Evolutionary conservation across 768 basidiomycete species (phyloP).

Genomic region (Rhizopogon vesiculosus): DNA sequence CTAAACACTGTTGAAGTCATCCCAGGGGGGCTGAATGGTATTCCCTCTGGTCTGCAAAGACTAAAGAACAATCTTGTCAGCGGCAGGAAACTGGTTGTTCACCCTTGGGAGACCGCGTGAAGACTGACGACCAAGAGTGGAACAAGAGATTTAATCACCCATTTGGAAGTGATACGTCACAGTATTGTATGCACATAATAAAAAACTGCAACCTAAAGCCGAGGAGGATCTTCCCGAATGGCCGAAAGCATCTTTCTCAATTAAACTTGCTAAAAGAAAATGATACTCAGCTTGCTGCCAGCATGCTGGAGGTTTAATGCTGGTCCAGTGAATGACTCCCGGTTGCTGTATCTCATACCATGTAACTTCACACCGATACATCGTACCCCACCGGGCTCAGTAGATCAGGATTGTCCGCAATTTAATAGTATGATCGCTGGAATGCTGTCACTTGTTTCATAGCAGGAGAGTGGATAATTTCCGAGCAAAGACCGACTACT

Average conservation of each 20-base stretch:
- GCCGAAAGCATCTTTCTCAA: no score
- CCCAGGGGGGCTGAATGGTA: conserved; percentile 32
- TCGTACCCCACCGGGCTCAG: not conserved
- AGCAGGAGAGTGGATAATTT: not conserved
- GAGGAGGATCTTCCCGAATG: no score
- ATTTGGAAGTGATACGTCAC: conserved; percentile 7
- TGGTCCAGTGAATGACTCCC: no score
- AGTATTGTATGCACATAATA: conserved; percentile 15
- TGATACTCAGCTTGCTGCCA: no score
- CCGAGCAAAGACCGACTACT: conserved; percentile 20
- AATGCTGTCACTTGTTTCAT: conserved; percentile 10
- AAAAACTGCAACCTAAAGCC: conserved; percentile 11
- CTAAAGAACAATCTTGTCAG: conserved; percentile 34
- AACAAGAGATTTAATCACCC: not conserved
- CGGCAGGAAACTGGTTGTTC: conserved; percentile 33
- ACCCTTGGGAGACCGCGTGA: conserved; percentile 26
- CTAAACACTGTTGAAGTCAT: conserved; percentile 35
- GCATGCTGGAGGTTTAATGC: no score
- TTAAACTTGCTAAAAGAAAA: no score
- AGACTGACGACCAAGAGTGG: conserved; percentile 21
- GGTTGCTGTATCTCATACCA: no score
- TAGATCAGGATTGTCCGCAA: not conserved
- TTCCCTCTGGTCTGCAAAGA: conserved; percentile 27
- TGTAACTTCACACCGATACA: no score
- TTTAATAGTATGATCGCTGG: conserved; percentile 28